phyloP scores from a whole-genome alignment of 2,329 filamentous ascomycete species.

The Calonectria montana region DNA sequence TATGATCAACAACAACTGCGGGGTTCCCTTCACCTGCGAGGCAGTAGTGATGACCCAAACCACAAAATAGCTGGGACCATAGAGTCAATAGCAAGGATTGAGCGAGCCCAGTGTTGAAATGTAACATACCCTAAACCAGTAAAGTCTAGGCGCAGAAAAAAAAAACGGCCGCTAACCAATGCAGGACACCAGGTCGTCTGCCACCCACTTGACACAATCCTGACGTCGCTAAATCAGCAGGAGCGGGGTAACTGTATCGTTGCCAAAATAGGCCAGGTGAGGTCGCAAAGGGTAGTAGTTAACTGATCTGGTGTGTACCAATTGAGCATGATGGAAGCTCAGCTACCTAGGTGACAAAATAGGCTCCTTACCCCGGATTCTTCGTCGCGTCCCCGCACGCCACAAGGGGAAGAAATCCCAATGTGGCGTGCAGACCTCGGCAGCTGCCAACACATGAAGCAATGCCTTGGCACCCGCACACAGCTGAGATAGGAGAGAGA shows the following conservation, averaged over 20 bases:
- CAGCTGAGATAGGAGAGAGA: background rate
- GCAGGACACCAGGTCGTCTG: slow-evolving; percentile 40
- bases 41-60: background rate
- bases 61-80: background rate
- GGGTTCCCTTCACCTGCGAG: background rate
- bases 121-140: slow-evolving; percentile 3
- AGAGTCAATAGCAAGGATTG: background rate
- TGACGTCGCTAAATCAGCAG: slow-evolving; percentile 16
- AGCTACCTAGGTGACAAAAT: slow-evolving; percentile 2
- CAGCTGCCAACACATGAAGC: slow-evolving; percentile 11
- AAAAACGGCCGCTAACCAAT: slow-evolving; percentile 38
- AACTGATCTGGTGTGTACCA: slow-evolving; percentile 9
- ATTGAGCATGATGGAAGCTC: background rate
- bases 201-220: slow-evolving; percentile 22
- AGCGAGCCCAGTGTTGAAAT: background rate
- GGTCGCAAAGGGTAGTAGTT: background rate
- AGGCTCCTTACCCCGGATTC: slow-evolving; percentile 22
- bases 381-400: background rate
- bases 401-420: background rate
- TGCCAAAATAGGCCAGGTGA: background rate
- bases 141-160: background rate
- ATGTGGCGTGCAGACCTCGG: slow-evolving; percentile 16
- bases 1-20: background rate
- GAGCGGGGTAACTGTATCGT: slow-evolving; percentile 5
- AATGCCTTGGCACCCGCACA: background rate